A percentile compares a stretch with the other conserved stretches of the same genome.
Evolutionary conservation across 108 stramenopile genomes (phyloP).

Genomic region (Nitzschia putrida): DNA sequence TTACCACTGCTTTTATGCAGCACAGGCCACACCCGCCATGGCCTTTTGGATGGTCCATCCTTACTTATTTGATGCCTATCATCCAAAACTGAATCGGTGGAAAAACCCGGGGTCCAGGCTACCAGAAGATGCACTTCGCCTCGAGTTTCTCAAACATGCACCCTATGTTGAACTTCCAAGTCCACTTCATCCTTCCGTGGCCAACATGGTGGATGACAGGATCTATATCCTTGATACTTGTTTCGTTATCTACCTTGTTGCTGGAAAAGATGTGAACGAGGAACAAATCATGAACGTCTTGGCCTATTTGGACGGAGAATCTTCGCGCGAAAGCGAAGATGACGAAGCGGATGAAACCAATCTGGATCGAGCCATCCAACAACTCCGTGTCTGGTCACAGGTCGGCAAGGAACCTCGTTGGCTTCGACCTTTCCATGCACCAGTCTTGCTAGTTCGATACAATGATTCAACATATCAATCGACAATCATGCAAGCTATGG

Average conservation of each 20-base stretch:
- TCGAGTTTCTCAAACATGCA: constrained; percentile 20
- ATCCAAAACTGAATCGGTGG: constrained; percentile 1
- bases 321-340: not conserved
- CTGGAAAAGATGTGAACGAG: constrained; percentile 4
- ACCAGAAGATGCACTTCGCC: constrained; percentile 14
- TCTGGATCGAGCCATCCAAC: constrained; percentile 8
- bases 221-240: constrained; percentile 31
- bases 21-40: constrained; percentile 49
- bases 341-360: not conserved
- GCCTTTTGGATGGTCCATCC: constrained; percentile 55
- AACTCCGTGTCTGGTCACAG: constrained; percentile 31
- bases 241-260: constrained; percentile 20
- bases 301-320: not conserved
- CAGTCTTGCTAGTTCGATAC: not conserved
- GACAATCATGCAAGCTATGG: not conserved
- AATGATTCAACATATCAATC: not conserved
- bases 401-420: constrained; percentile 32
- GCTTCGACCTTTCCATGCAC: constrained; percentile 13
- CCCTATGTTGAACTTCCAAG: constrained; percentile 24
- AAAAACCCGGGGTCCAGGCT: not conserved
- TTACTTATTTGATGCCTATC: constrained; percentile 17
- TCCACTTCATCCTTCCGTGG: constrained; percentile 14
- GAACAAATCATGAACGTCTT: not conserved
- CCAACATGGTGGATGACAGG: constrained; percentile 15
- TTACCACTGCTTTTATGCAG: constrained; percentile 53